Conservation (phyloP, 495 filamentous ascomycete genomes). For the Aspergillus diversus region DNA sequence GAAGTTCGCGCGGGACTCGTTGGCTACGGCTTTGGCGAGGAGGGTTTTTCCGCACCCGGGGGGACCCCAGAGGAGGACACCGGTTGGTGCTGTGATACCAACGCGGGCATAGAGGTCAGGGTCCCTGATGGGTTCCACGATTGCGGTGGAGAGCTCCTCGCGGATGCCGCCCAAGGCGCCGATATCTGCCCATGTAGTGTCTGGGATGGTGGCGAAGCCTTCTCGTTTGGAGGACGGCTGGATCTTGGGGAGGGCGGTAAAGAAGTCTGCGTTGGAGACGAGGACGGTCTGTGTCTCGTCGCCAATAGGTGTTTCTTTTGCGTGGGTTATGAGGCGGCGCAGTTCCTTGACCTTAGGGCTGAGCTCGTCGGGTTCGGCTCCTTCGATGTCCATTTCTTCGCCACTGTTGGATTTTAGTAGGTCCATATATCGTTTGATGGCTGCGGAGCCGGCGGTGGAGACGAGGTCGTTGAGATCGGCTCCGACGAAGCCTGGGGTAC, state of each 20-base stretch:
- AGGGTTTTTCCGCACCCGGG: constrained; percentile 97
- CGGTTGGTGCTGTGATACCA: constrained; percentile 86
- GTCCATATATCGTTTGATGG: constrained; percentile 62
- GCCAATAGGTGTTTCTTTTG: constrained; percentile 52
- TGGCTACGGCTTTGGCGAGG: constrained; percentile 93
- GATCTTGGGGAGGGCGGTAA: constrained; percentile 78
- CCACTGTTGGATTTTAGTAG: constrained; percentile 54
- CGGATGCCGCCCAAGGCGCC: constrained; percentile 81
- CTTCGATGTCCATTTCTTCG: constrained; percentile 59
- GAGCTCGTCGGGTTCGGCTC: constrained; percentile 30
- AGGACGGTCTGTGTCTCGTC: constrained; percentile 48
- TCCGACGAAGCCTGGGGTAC: constrained; percentile 92
- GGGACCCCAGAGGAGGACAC: constrained; percentile 94
- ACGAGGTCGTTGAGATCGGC: constrained; percentile 90
- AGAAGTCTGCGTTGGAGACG: constrained; percentile 68
- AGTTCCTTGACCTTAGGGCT: constrained; percentile 52
- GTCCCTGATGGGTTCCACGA: constrained; percentile 88
- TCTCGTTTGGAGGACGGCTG: constrained; percentile 94
- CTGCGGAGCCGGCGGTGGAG: constrained; percentile 68
- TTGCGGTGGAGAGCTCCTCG: constrained; percentile 80
- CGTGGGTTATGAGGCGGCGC: constrained; percentile 56
- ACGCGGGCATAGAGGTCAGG: constrained; percentile 79
- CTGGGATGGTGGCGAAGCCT: constrained; percentile 96
- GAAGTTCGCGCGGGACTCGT: constrained; percentile 95
- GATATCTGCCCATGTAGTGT: constrained; percentile 93